Evolutionary conservation across 2,329 filamentous ascomycete genomes (phyloP).

Genomic region (Colletotrichum tabaci): DNA sequence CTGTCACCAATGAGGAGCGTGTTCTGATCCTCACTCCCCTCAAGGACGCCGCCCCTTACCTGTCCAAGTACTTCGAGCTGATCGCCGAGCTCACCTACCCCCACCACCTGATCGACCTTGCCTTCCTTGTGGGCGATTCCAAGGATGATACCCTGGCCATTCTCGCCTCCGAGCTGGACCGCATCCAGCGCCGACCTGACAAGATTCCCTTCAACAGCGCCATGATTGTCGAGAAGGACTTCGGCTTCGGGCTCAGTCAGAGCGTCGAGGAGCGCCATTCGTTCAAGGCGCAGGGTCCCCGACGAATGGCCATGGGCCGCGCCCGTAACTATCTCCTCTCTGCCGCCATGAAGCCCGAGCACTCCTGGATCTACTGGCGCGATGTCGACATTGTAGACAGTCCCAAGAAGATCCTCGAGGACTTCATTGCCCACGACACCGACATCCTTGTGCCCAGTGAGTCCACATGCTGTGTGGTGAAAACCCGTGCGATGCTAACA

Average conservation of each 20-base stretch:
- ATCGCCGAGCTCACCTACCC: constrained; percentile 92
- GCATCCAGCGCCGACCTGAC: constrained; percentile 86
- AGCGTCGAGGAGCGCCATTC: constrained; percentile 86
- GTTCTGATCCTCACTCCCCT: constrained; percentile 94
- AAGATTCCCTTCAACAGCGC: constrained; percentile 89
- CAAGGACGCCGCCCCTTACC: constrained; percentile 86
- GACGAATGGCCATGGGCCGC: constrained; percentile 89
- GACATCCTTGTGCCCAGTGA: constrained; percentile 96
- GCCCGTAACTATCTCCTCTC: constrained; percentile 94
- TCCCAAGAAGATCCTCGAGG: constrained; percentile 88
- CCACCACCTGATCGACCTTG: constrained; percentile 94
- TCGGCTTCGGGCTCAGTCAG: constrained; percentile 82
- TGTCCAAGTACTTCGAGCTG: constrained; percentile 94
- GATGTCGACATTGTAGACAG: constrained; percentile 97
- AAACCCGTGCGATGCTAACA: constrained; percentile 37
- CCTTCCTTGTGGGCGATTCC: constrained; percentile 93
- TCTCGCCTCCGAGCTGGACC: constrained; percentile 86
- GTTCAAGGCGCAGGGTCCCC: constrained; percentile 89
- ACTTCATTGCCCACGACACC: constrained; percentile 93
- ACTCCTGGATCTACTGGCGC: constrained; percentile 99
- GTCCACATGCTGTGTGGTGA: constrained; percentile 51
- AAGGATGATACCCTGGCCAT: constrained; percentile 92
- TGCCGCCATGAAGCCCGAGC: constrained; percentile 88
- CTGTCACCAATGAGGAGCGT: constrained; percentile 84
- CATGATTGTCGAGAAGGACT: constrained; percentile 91